phyloP scores from a whole-genome alignment of 1,284 basidiomycete genomes.

The Ustilago curta region DNA sequence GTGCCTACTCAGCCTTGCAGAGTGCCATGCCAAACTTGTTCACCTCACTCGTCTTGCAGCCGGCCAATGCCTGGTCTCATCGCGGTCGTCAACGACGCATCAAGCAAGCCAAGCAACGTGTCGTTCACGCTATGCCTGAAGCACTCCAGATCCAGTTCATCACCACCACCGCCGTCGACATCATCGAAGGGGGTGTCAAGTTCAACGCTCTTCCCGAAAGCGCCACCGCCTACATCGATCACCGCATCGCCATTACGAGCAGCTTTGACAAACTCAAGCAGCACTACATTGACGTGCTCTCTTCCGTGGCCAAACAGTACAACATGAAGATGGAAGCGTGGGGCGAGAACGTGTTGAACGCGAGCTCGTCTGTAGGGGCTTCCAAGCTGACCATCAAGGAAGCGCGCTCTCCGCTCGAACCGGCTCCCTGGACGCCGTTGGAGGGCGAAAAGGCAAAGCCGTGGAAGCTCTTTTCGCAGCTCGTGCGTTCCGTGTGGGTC shows the following conservation, averaged over 20 bases:
- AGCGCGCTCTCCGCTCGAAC: slow-evolving; percentile 73
- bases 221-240: slow-evolving; percentile 75
- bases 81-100: slow-evolving; percentile 41
- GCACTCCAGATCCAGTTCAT: slow-evolving; percentile 72
- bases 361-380: slow-evolving; percentile 9
- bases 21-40: slow-evolving; percentile 34
- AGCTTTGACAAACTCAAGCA: slow-evolving; percentile 72
- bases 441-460: slow-evolving; percentile 70
- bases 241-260: slow-evolving; percentile 74
- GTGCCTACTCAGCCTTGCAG: slow-evolving; percentile 20
- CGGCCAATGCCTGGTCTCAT: slow-evolving; percentile 37
- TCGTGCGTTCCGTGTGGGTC: slow-evolving; percentile 72
- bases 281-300: slow-evolving; percentile 72
- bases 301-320: slow-evolving; percentile 71
- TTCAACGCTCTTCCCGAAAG: slow-evolving; percentile 76
- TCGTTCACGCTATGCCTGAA: slow-evolving; percentile 23
- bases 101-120: slow-evolving; percentile 21
- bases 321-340: slow-evolving; percentile 71
- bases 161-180: slow-evolving; percentile 79
- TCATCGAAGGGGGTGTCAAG: slow-evolving; percentile 79
- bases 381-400: slow-evolving; percentile 69
- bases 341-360: slow-evolving; percentile 52
- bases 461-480: slow-evolving; percentile 73
- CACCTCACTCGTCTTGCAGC: slow-evolving; percentile 19
- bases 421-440: slow-evolving; percentile 74